Percentiles rank a stretch among this genome's conserved stretches.
phyloP scores from a whole-genome alignment of 768 basidiomycete species.

The Kwoniella heveanensis region DNA sequence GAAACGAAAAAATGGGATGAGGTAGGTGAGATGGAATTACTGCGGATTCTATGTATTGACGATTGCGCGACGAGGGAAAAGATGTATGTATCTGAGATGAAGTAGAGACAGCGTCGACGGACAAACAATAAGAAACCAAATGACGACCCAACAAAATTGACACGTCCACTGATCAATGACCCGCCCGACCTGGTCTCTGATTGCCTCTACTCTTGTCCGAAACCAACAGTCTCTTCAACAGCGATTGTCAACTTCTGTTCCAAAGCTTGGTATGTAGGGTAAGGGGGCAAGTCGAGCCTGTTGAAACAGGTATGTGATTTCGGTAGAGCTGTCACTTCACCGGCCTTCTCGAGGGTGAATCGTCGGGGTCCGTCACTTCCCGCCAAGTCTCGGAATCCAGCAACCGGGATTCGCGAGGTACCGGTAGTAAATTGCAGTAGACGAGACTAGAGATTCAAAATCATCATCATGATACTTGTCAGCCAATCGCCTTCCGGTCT shows the following conservation, averaged over 20 bases:
- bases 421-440: slow-evolving; percentile 95
- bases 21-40: not conserved
- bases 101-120: not conserved
- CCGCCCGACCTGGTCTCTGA: too few relatives aligned
- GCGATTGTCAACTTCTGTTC: slow-evolving; percentile 88
- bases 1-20: not conserved
- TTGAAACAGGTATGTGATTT: slow-evolving; percentile 99
- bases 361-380: slow-evolving; percentile 93
- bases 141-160: too few relatives aligned
- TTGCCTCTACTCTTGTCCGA: slow-evolving; percentile 75
- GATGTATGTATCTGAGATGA: too few relatives aligned
- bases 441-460: slow-evolving; percentile 63
- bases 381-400: slow-evolving; percentile 97
- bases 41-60: not conserved
- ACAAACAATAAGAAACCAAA: not conserved
- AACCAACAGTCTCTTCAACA: slow-evolving; percentile 81
- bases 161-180: too few relatives aligned
- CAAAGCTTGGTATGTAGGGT: slow-evolving; percentile 89
- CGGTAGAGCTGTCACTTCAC: slow-evolving; percentile 91
- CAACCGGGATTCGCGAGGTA: slow-evolving; percentile 78
- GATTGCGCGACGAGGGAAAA: too few relatives aligned
- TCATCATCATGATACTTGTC: not conserved
- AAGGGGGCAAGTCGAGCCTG: slow-evolving; percentile 82
- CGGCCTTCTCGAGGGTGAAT: slow-evolving; percentile 98
- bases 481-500: too few relatives aligned